Evolutionary conservation across 108 stramenopile species (phyloP), one percentile per base, ranked within the genome.

Genomic region (Craspedostauros australis): DNA sequence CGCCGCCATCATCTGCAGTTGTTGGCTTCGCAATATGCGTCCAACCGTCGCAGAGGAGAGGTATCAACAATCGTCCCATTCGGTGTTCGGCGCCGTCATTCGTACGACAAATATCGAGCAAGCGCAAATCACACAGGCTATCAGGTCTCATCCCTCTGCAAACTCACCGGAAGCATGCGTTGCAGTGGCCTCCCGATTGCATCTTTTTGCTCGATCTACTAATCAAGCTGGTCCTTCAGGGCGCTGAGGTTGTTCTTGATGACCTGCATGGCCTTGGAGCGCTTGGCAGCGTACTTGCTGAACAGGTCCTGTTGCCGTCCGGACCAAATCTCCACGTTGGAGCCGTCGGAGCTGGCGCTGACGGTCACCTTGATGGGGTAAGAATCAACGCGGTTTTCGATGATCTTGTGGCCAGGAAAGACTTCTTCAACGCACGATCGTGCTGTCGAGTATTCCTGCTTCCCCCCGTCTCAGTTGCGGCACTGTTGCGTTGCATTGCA

Each of bases 381-480:
- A 11, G 57, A 29, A 50, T 82, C 54, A 15, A 60, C 43, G 0
- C 76, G 45, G 47, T 76, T 66, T 15, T 55, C 50, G 14, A 52
- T 47, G 22, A 82, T 66, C 2, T 54, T 32, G 19, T 62, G 54
- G 28, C 41, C 66, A 27, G 76, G 76, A 44, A 77, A 77, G 4
- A 82, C 50, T 0, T 26, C 44, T 12, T 54, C 25, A n/a, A 83
- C 72, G 27, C 44, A 55, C 21, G 26, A 19, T 16, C 40, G 22
- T 1, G 77, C 69, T 29, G 77, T 79, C 30, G 41, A 46, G 51
- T 44, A 63, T 55, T 79, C 77, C 60, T 79, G 77, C 24, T 62
- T 29, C 38, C 77, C 77, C 11, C 77, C 77, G 38, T 79, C 77
- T 79, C 77, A 79, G 77, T 79, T 79, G 40, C 55, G 62, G 46